These are phyloP conservation scores for Teratosphaeria nubilosa DNA, from an alignment of 2,329 filamentous ascomycete genomes.

Conservation along the genomic window DNA sequence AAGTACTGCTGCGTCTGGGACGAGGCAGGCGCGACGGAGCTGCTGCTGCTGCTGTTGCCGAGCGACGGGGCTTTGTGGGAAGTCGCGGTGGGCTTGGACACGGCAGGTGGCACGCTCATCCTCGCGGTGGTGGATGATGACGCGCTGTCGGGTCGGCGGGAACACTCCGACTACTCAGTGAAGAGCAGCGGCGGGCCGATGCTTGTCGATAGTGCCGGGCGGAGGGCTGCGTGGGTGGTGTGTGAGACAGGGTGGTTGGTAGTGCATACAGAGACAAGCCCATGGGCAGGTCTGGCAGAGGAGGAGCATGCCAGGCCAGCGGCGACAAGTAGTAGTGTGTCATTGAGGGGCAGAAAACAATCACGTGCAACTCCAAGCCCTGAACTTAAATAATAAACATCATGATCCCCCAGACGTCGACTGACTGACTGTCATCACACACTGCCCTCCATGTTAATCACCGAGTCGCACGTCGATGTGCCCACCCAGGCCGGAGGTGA, in stretches of 20 bases:
- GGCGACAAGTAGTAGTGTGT: not conserved
- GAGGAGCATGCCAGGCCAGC: not conserved
- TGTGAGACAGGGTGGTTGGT: not conserved
- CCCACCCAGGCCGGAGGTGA: constrained; percentile 48
- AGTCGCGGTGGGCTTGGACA: constrained; percentile 25
- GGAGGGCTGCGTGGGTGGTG: not conserved
- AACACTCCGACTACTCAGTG: not conserved
- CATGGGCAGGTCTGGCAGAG: not conserved
- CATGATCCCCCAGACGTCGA: too few relatives aligned
- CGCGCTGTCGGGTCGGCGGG: not conserved
- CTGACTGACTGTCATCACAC: too few relatives aligned
- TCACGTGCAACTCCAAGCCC: not conserved
- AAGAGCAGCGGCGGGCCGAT: constrained; percentile 16
- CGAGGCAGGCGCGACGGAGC: constrained; percentile 26
- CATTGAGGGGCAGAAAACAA: not conserved
- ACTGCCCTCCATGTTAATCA: constrained; percentile 4
- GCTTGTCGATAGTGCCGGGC: constrained; percentile 3
- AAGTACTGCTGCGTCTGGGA: constrained; percentile 34
- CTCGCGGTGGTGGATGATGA: not conserved
- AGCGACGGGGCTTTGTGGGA: constrained; percentile 29
- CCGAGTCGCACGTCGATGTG: constrained; percentile 49
- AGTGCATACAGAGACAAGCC: not conserved
- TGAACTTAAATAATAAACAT: not conserved
- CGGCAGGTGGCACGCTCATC: constrained; percentile 31
- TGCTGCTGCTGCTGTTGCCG: not conserved